These are phyloP conservation scores for Cladosporium sp. DNA, from an alignment of 2,329 filamentous ascomycete genomes.

Conservation along the genomic window DNA sequence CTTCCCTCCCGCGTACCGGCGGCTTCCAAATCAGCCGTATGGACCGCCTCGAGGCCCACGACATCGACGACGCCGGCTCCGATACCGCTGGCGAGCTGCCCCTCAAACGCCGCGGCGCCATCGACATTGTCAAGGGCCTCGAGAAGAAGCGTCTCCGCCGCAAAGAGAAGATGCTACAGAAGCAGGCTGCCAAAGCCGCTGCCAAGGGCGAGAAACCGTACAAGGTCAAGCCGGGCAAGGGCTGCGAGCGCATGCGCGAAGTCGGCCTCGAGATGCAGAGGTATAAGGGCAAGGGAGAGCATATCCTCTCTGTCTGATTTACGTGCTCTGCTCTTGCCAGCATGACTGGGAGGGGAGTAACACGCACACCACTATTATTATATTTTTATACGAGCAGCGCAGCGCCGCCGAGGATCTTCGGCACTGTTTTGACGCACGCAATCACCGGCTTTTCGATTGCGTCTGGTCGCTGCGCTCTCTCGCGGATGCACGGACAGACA, in stretches of 20 bases:
- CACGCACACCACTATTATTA: too few relatives aligned
- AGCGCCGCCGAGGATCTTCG: conserved; percentile 20
- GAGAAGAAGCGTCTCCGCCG: conserved; percentile 91
- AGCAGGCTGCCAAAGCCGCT: conserved; percentile 76
- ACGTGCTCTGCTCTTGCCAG: background rate
- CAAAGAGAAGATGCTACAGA: conserved; percentile 85
- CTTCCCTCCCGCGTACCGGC: conserved; percentile 76
- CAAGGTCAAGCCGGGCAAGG: conserved; percentile 72
- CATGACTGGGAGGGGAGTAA: background rate
- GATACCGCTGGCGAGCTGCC: conserved; percentile 51
- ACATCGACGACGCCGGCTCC: conserved; percentile 34
- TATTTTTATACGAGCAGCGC: conserved; percentile 16
- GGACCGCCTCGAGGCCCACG: conserved; percentile 25
- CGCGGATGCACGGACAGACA: background rate
- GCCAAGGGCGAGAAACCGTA: conserved; percentile 56
- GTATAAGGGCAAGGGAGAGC: conserved; percentile 58
- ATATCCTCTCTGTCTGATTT: conserved; percentile 40
- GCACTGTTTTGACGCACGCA: conserved; percentile 11
- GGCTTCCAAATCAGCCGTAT: conserved; percentile 48
- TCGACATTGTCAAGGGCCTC: conserved; percentile 94
- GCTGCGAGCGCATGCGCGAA: conserved; percentile 88
- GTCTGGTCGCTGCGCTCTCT: conserved; percentile 15
- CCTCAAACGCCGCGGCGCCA: conserved; percentile 66
- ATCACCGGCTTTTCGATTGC: background rate
- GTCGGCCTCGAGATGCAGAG: conserved; percentile 84